Base-by-base conservation (phyloP, 2,329 filamentous ascomycete genomes). In the Curvularia lunata region DNA sequence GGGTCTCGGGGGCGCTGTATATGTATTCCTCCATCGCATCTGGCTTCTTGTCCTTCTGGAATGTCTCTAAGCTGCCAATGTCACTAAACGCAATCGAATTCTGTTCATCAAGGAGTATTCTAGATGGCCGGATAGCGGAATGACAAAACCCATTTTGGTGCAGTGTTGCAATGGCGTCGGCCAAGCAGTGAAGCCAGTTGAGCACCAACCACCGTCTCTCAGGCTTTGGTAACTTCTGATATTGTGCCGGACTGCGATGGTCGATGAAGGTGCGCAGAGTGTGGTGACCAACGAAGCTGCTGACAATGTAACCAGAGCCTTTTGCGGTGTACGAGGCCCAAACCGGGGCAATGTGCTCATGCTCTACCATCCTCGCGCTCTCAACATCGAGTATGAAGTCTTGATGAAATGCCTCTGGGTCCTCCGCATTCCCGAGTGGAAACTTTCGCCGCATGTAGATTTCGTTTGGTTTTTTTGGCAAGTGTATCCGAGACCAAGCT, bases 161-260 rank as follows among this genome's bases (percentile, higher is more conserved):
- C 2, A 92, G 77, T 61, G 84, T 89, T 52, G 87, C 85, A 16
- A 92, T 70, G 1, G 88, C 87, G 71, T 91, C 88, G 40, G 84
- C 82, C 4, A 92, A 81, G 71, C 90, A 92, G 68, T 90, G 86
- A 67, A 92, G 85, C 90, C 90, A 92, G 72, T 90, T 88, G 70
- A 91, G 80, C 5, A 91, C 73, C 16, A 89, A 77, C 45, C 81
- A 78, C 32, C 87, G 82, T 25, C 88, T 82, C 40, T 85, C 82
- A 49, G 81, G 79, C 69, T 90, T 89, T 3, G 84, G 67, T 10
- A 91, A 73, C 51, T 83, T 84, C 66, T 89, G 88, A 72, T 89
- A 83, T 21, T 84, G 83, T 21, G 83, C 78, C 2, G 89, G 87
- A 5, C 84, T 85, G 4, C 81, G 74, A 50, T 85, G 85, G 16